Percentiles rank a stretch among this genome's conserved stretches.
phyloP scores from a whole-genome alignment of 805 yeast genomes.

The Lachancea quebecensis region DNA sequence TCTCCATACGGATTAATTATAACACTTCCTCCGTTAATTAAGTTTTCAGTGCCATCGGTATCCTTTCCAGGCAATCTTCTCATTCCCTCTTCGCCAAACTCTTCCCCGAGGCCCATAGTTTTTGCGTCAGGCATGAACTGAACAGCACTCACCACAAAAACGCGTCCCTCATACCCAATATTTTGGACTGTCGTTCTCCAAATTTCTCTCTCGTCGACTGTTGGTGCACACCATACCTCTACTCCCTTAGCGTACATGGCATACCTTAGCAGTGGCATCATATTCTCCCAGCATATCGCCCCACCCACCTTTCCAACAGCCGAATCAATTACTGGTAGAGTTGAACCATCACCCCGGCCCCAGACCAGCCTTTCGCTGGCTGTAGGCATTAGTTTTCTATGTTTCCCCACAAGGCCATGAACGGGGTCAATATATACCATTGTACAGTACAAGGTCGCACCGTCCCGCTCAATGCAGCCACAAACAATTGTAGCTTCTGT shows the following conservation, averaged over 20 bases:
- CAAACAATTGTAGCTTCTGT: slow-evolving; percentile 34
- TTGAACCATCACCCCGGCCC: slow-evolving; percentile 44
- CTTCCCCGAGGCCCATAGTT: slow-evolving; percentile 18
- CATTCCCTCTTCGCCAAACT: slow-evolving; percentile 19
- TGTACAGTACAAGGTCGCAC: slow-evolving; percentile 37
- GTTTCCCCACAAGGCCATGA: slow-evolving; percentile 36
- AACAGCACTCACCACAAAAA: slow-evolving; percentile 36
- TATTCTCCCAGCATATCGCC: slow-evolving; percentile 44
- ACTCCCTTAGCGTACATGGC: slow-evolving; percentile 40
- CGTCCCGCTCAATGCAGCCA: slow-evolving; percentile 38
- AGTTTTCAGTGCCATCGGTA: slow-evolving; percentile 19
- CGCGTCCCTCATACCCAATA: slow-evolving; percentile 37
- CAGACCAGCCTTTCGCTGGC: slow-evolving; percentile 40
- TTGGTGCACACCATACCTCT: slow-evolving; percentile 39
- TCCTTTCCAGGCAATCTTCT: slow-evolving; percentile 18
- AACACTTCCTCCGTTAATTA: slow-evolving; percentile 38
- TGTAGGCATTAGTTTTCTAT: slow-evolving; percentile 40
- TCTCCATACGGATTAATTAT: slow-evolving; percentile 40
- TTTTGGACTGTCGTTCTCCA: slow-evolving; percentile 39
- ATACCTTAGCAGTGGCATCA: slow-evolving; percentile 36
- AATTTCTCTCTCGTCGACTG: slow-evolving; percentile 40
- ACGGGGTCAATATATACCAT: slow-evolving; percentile 36
- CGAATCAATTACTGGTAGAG: slow-evolving; percentile 34
- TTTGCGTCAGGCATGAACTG: slow-evolving; percentile 33
- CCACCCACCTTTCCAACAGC: slow-evolving; percentile 37